These are phyloP conservation scores for Monosporascus sp. DNA, from an alignment of 2,329 filamentous ascomycete species.

Conservation along the genomic window DNA sequence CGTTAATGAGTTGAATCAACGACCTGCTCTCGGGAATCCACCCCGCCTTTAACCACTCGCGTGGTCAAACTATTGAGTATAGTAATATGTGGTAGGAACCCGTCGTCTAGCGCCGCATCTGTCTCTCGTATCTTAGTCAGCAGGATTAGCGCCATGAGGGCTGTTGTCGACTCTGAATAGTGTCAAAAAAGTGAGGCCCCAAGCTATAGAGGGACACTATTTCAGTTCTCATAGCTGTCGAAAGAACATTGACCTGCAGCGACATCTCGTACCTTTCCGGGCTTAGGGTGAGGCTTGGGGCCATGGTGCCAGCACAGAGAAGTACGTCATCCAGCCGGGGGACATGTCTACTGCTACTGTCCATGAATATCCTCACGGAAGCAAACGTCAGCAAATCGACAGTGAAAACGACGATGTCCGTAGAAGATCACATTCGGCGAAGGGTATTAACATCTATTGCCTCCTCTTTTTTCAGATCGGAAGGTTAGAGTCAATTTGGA, in stretches of 20 bases:
- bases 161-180: no score
- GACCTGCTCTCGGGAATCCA: constrained; percentile 9
- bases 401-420: constrained; percentile 35
- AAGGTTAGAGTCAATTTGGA: constrained; percentile 5
- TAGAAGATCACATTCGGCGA: constrained; percentile 20
- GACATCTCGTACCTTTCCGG: constrained; percentile 43
- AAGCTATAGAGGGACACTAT: no score
- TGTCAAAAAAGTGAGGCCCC: no score
- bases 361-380: constrained; percentile 38
- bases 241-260: constrained; percentile 54
- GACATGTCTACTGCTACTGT: constrained; percentile 30
- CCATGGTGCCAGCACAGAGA: constrained; percentile 3
- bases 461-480: constrained; percentile 4
- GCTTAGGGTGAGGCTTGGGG: constrained; percentile 7
- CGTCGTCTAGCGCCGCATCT: constrained; percentile 13
- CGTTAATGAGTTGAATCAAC: constrained; percentile 10
- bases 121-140: constrained; percentile 39
- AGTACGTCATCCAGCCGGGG: constrained; percentile 38
- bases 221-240: no score
- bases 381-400: constrained; percentile 42
- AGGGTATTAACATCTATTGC: constrained; percentile 1
- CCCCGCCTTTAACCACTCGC: constrained; percentile 11
- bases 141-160: constrained; percentile 47
- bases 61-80: constrained; percentile 29
- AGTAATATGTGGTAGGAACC: constrained; percentile 33